Evolutionary conservation across 768 basidiomycete genomes (phyloP).

Genomic region (Pholiota conissans): DNA sequence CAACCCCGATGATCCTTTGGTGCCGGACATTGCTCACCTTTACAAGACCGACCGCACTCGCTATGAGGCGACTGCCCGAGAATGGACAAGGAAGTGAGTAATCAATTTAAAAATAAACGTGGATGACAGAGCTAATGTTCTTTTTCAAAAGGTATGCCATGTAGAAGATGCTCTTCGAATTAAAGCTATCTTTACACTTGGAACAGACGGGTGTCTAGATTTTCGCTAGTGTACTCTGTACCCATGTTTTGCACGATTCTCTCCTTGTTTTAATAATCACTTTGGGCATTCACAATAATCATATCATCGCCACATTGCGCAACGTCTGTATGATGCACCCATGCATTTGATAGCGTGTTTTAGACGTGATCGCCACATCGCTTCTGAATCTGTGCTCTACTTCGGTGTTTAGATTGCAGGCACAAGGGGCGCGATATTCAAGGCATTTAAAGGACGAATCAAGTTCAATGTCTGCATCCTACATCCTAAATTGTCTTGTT

Average conservation of each 20-base stretch:
- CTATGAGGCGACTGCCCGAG: slow-evolving; percentile 97
- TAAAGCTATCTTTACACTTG: slow-evolving; percentile 23
- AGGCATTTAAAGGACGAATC: too few species aligned
- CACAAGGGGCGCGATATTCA: too few species aligned
- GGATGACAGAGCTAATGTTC: slow-evolving; percentile 4
- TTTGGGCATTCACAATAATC: slow-evolving; percentile 22
- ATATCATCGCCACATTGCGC: slow-evolving; percentile 12
- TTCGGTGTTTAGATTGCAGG: too few species aligned
- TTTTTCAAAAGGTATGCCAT: slow-evolving; percentile 45
- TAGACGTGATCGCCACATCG: too few species aligned
- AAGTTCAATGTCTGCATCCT: too few species aligned
- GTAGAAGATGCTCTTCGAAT: slow-evolving; percentile 34
- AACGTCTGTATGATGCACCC: not conserved
- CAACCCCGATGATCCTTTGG: slow-evolving; percentile 98
- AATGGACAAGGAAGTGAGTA: slow-evolving; percentile 99
- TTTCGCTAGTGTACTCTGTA: slow-evolving; percentile 30
- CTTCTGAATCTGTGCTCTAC: too few species aligned
- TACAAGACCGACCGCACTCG: slow-evolving; percentile 99
- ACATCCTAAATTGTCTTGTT: too few species aligned
- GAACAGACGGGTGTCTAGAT: slow-evolving; percentile 26
- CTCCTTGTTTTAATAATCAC: slow-evolving; percentile 32
- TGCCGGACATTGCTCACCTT: slow-evolving; percentile 96
- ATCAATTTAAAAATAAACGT: not conserved
- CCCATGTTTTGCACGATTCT: slow-evolving; percentile 27
- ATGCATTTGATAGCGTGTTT: too few species aligned